These are phyloP conservation scores for Tillandsia fasciculata DNA, from an alignment of 176 grass and related monocot species.

Conservation along the genomic window DNA sequence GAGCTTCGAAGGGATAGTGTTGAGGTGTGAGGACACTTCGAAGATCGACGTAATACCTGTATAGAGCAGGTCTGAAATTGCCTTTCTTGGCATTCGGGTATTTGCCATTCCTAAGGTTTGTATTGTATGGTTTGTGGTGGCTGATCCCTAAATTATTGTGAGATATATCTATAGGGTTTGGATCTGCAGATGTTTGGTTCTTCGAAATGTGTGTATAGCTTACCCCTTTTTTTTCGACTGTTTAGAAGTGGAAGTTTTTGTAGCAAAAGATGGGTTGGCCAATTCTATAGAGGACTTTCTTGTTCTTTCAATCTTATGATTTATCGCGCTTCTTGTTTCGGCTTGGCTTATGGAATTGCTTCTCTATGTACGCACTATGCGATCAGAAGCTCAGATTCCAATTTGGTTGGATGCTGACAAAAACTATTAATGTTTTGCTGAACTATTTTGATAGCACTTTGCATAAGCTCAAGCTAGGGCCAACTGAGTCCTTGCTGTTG, in stretches of 20 bases:
- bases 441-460: no score
- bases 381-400: no score
- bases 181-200: background rate
- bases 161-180: background rate
- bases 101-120: background rate
- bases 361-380: background rate
- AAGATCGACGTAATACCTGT: conserved; percentile 85
- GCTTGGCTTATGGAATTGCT: background rate
- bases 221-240: background rate
- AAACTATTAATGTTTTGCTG: no score
- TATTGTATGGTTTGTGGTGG: background rate
- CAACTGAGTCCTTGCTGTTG: no score
- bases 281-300: background rate
- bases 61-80: conserved; percentile 16
- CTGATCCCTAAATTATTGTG: background rate
- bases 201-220: background rate
- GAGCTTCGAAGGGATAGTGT: conserved; percentile 64
- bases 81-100: background rate
- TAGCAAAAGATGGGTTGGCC: background rate
- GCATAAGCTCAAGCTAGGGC: no score
- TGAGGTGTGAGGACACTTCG: conserved; percentile 87
- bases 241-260: background rate
- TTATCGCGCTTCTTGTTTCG: background rate
- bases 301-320: background rate
- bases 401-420: no score